These are phyloP conservation scores for Panicum hallii DNA, from an alignment of 202 grass and related monocot species.

Conservation along the genomic window DNA sequence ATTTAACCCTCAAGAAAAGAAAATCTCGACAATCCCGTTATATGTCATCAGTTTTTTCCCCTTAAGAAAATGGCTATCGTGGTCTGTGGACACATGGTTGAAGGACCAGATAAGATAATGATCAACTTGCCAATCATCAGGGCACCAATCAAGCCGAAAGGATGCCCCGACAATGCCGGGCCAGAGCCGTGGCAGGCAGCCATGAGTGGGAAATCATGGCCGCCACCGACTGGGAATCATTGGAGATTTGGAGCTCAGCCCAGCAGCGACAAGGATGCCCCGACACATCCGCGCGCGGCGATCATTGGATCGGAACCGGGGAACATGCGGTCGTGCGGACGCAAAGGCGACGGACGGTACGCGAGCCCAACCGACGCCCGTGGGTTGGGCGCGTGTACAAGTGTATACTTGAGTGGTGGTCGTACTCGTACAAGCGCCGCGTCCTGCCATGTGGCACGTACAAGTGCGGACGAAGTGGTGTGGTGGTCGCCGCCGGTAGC, in stretches of 20 bases:
- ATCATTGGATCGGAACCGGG: constrained; percentile 3
- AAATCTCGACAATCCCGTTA: too few species aligned
- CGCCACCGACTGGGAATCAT: background rate
- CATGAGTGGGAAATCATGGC: constrained; percentile 24
- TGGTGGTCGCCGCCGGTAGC: background rate
- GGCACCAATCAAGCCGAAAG: background rate
- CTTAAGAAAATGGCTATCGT: background rate
- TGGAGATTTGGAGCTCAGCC: background rate
- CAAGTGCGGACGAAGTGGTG: background rate
- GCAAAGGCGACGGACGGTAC: background rate
- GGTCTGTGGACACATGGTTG: background rate
- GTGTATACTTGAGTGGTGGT: background rate
- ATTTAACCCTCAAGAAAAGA: too few species aligned
- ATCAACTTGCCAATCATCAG: background rate
- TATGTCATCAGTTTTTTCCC: background rate
- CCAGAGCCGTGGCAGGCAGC: background rate
- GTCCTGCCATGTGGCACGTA: background rate
- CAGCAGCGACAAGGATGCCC: background rate
- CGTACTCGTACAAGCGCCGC: background rate
- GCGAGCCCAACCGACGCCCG: background rate
- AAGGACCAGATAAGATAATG: background rate
- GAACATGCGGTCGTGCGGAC: background rate
- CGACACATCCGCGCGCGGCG: background rate
- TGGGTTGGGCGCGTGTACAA: background rate
- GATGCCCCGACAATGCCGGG: background rate